Evolutionary conservation across 495 filamentous ascomycete species (phyloP), one percentile per base, ranked within the genome.

Genomic region (Annulohypoxylon maeteangense): DNA sequence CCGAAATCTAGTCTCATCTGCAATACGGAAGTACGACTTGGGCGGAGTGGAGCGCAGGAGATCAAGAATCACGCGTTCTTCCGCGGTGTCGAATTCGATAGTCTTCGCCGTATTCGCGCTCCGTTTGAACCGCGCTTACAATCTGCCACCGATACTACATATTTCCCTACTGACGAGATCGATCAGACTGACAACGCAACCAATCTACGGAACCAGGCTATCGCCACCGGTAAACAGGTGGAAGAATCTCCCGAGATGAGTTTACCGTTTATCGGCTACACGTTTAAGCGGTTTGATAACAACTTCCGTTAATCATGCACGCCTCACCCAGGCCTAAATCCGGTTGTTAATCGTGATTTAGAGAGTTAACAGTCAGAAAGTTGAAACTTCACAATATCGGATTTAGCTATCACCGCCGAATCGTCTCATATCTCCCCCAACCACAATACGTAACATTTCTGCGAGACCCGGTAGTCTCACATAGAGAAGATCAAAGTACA

Each of bases 91-190:
- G 89, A 95, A 62, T 99, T 95, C 85, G 93, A 97, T 55, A 90
- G 90, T 68, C 86, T 99, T 68, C 93, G 96, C 55, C 87, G 87
- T 38, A 98, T 99, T 75, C 90, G 94, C 25, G 95, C 95, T 44
- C 95, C 95, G 1, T 99, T 99, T 78, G 94, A 98, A 80, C 95
- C 95, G 0, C 91, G 92, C 74, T 86, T 99, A 64, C 90, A 89
- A 60, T 97, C 93, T 32, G 94, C 93, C 77, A 91, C 97, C 65
- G 95, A 99, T 78, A 95, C 94, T n/a, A 93, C 93, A 22, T 97
- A 99, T 83, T 99, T 99, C 90, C 95, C 95, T 7, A 97, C 93
- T 47, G 95, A 98, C 78, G 95, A 99, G 78, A 97, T 99, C 72
- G 92, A 94, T 68, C 94, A 98, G 83, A 92, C 90, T 32, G 94